Evolutionary conservation across 371 early-diverging fungal species (phyloP).

Genomic region (Mucor indicus): DNA sequence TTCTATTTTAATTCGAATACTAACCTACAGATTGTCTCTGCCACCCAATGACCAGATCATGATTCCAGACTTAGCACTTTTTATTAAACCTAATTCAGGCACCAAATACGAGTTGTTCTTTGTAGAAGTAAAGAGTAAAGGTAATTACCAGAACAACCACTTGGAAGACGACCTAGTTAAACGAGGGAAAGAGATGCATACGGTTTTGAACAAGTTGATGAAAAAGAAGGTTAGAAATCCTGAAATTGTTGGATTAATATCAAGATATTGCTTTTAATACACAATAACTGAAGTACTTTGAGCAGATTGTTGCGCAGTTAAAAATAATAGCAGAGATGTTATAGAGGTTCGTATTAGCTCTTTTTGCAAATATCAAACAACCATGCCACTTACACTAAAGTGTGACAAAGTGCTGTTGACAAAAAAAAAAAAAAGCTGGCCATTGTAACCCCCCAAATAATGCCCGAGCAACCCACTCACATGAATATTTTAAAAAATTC

Average conservation of each 20-base stretch:
- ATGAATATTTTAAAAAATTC: no score
- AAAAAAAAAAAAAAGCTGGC: no score
- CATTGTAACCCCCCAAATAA: no score
- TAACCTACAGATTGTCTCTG: conserved; percentile 4
- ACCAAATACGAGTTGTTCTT: conserved; percentile 14
- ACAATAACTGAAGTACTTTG: conserved; percentile 2
- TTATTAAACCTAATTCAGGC: conserved; percentile 11
- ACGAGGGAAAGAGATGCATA: conserved; percentile 16
- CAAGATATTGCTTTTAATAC: neutral
- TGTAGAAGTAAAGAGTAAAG: conserved; percentile 19
- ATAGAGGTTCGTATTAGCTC: no score
- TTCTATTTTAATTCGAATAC: neutral
- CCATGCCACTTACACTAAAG: no score
- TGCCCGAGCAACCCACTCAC: no score
- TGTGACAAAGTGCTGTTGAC: no score
- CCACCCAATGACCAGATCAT: conserved; percentile 4
- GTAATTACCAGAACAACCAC: conserved; percentile 10
- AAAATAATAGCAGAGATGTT: no score
- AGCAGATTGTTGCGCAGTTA: no score
- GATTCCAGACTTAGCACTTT: conserved; percentile 16
- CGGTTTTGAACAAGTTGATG: conserved; percentile 17
- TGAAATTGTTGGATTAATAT: conserved; percentile 10
- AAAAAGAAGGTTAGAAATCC: conserved; percentile 10
- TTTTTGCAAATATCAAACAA: no score
- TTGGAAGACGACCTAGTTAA: conserved; percentile 13